Conservation (phyloP, 2,329 filamentous ascomycete genomes). For the Fusarium falciforme region DNA sequence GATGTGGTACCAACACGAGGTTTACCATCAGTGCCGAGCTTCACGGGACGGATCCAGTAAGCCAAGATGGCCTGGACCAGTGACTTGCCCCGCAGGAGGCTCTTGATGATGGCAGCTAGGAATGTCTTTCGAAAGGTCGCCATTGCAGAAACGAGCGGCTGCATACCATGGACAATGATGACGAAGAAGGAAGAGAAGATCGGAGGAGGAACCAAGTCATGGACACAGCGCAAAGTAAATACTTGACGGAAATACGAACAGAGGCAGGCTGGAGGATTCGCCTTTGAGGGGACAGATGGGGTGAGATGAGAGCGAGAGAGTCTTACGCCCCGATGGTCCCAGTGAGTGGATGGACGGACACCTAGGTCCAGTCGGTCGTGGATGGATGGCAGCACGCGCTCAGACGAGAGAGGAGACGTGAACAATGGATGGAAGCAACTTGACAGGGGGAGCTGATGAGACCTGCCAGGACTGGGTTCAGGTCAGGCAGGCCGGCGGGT, state of each 20-base stretch:
- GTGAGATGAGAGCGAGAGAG: slow-evolving; percentile 37
- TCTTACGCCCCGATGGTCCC: slow-evolving; percentile 39
- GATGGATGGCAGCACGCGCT: slow-evolving; percentile 33
- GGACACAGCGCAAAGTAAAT: slow-evolving; percentile 42
- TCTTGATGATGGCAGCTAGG: slow-evolving; percentile 66
- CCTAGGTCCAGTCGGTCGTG: not conserved
- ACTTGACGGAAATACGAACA: slow-evolving; percentile 23
- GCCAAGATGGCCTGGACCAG: slow-evolving; percentile 67
- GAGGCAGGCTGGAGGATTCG: slow-evolving; percentile 20
- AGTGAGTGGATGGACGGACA: slow-evolving; percentile 28
- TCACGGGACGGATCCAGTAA: slow-evolving; percentile 62
- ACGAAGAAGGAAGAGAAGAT: slow-evolving; percentile 13
- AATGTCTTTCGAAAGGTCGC: slow-evolving; percentile 65
- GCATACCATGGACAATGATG: slow-evolving; percentile 51
- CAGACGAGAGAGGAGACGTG: slow-evolving; percentile 34
- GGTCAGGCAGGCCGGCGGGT: not conserved
- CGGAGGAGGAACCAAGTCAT: slow-evolving; percentile 22
- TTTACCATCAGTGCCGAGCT: slow-evolving; percentile 45
- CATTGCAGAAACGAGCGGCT: slow-evolving; percentile 68
- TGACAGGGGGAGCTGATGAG: slow-evolving; percentile 28
- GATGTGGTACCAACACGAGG: slow-evolving; percentile 31
- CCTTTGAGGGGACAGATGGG: slow-evolving; percentile 26
- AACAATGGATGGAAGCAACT: slow-evolving; percentile 24
- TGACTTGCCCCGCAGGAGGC: slow-evolving; percentile 69
- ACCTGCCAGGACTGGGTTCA: slow-evolving; percentile 30